A percentile compares a stretch with the other conserved stretches of the same genome.
These are phyloP conservation scores for Lasiodiplodia citricola DNA, from an alignment of 2,329 filamentous ascomycete genomes.

Conservation along the genomic window DNA sequence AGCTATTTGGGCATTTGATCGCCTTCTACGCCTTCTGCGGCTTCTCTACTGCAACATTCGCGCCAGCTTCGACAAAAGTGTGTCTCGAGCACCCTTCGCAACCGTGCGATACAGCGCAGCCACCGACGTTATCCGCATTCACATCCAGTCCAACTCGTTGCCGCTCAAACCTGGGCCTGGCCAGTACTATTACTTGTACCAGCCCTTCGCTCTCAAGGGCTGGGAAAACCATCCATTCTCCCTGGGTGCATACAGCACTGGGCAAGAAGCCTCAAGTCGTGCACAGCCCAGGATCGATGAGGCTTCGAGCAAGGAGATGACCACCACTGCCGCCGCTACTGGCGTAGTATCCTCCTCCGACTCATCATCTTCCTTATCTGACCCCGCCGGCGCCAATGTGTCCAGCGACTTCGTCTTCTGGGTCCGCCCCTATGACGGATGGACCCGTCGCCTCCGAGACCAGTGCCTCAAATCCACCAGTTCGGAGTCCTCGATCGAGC, in stretches of 20 bases:
- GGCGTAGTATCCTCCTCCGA: background rate
- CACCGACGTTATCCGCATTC: constrained; percentile 55
- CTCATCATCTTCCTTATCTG: background rate
- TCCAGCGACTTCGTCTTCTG: constrained; percentile 49
- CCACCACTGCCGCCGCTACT: constrained; percentile 33
- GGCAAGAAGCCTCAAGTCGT: no score
- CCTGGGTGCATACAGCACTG: constrained; percentile 39
- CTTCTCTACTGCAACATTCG: constrained; percentile 52
- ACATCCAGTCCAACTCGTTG: constrained; percentile 46
- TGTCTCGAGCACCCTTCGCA: constrained; percentile 42
- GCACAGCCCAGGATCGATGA: background rate
- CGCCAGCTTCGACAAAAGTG: constrained; percentile 34
- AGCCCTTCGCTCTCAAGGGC: constrained; percentile 49
- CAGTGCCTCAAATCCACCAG: constrained; percentile 35
- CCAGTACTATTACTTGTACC: constrained; percentile 58
- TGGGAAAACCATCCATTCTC: constrained; percentile 62
- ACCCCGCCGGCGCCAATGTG: background rate
- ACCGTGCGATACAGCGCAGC: constrained; percentile 50
- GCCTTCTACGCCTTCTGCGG: constrained; percentile 53
- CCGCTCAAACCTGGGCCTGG: constrained; percentile 49
- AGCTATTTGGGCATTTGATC: constrained; percentile 58
- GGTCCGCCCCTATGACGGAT: constrained; percentile 58
- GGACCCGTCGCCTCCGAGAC: constrained; percentile 53
- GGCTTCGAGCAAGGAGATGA: background rate
- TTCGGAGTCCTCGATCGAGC: constrained; percentile 28